Conservation (phyloP, 2,329 filamentous ascomycete genomes). For the Paracoccidioides lutzii region DNA sequence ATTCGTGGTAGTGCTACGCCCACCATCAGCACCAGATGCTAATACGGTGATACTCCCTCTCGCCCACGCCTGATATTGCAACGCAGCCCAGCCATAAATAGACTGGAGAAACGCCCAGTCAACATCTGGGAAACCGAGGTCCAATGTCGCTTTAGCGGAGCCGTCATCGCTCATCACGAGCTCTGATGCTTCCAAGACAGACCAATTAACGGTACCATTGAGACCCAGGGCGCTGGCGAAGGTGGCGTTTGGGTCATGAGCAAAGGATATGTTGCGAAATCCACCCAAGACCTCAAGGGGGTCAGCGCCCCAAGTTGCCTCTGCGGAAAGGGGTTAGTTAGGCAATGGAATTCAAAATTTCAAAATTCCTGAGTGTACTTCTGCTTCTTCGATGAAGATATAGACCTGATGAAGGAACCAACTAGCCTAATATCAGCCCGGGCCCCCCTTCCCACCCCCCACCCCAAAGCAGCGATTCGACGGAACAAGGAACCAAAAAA, state of each 20-base stretch:
- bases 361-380: constrained; percentile 8
- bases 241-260: constrained; percentile 21
- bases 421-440: neutral
- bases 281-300: constrained; percentile 43
- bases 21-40: constrained; percentile 23
- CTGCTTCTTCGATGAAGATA: neutral
- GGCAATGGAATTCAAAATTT: neutral
- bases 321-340: constrained; percentile 19
- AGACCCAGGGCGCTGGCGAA: constrained; percentile 40
- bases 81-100: constrained; percentile 46
- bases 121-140: constrained; percentile 34
- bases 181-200: constrained; percentile 23
- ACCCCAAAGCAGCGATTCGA: too few relatives aligned
- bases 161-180: constrained; percentile 15
- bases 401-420: neutral
- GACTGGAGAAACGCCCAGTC: constrained; percentile 41
- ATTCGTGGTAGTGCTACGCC: constrained; percentile 4
- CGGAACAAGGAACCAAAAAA: neutral
- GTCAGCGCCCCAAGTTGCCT: constrained; percentile 47
- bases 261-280: constrained; percentile 35
- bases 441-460: too few relatives aligned
- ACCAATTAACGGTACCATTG: constrained; percentile 42
- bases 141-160: constrained; percentile 27
- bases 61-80: constrained; percentile 48
- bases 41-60: constrained; percentile 33